These are phyloP conservation scores for Piper betle DNA, from an alignment of 164 flowering plant genomes.

Conservation along the genomic window DNA sequence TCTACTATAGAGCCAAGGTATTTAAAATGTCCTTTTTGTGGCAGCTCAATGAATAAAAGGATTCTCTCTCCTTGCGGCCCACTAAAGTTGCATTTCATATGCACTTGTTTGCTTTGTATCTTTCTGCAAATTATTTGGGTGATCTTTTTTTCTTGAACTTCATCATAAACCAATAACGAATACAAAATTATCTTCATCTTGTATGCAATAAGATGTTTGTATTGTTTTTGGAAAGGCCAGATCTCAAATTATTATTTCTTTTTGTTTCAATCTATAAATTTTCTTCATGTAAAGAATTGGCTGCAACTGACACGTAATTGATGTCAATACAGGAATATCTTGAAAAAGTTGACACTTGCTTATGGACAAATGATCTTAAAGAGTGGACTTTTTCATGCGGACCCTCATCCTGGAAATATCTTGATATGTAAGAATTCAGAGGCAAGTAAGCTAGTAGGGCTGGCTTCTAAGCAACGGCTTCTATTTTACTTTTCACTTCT, in stretches of 20 bases:
- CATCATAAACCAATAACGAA: neutral
- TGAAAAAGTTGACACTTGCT: constrained; percentile 63
- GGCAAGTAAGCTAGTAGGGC: constrained; percentile 28
- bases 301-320: neutral
- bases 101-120: no score
- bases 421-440: constrained; percentile 81
- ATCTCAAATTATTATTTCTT: neutral
- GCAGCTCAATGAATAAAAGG: no score
- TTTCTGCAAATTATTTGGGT: no score
- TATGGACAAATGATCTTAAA: constrained; percentile 97
- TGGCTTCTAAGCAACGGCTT: neutral
- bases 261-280: neutral
- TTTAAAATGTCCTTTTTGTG: no score
- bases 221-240: neutral
- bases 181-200: neutral
- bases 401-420: constrained; percentile 98
- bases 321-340: constrained; percentile 59
- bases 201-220: neutral
- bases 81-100: no score
- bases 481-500: no score
- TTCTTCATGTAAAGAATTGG: neutral
- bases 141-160: no score
- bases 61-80: no score
- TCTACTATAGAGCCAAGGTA: no score
- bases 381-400: constrained; percentile 98